Evolutionary conservation across 2,329 filamentous ascomycete species (phyloP).

Genomic region (Trichoderma pleuroti): DNA sequence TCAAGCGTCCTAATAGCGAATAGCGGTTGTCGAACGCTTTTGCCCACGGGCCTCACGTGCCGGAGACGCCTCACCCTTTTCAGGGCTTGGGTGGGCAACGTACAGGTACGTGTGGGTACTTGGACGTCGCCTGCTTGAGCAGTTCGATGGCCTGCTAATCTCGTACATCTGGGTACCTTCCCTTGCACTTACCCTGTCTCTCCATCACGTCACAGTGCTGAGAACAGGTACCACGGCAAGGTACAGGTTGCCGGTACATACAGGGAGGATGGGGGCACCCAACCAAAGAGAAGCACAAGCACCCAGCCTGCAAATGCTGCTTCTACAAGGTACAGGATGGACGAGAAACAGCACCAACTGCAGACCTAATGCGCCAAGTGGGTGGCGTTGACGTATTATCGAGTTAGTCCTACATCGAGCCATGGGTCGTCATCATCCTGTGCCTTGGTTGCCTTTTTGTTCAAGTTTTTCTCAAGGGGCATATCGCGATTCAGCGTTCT

Average conservation of each 20-base stretch:
- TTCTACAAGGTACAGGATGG: background rate
- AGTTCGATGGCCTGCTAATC: background rate
- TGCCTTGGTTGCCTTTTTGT: background rate
- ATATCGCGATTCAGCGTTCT: background rate
- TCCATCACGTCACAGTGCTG: slow-evolving; percentile 1
- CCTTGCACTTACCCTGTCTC: background rate
- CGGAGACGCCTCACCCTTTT: slow-evolving; percentile 9
- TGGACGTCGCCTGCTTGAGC: background rate
- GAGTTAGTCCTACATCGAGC: background rate
- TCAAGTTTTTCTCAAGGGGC: background rate
- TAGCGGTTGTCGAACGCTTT: background rate
- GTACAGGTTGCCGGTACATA: background rate
- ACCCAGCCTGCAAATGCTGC: background rate
- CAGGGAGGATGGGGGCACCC: background rate
- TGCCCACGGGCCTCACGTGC: slow-evolving; percentile 12
- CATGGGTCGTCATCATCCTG: background rate
- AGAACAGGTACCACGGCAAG: background rate
- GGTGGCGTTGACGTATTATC: slow-evolving; percentile 8
- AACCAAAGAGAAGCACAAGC: background rate
- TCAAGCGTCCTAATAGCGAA: background rate
- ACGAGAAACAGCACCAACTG: background rate
- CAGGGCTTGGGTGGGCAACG: background rate
- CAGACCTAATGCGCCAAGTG: background rate
- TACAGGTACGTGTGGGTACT: background rate
- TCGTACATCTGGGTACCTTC: background rate